Evolutionary conservation across 2,329 filamentous ascomycete species (phyloP).

Genomic region (Daldinia sp.): DNA sequence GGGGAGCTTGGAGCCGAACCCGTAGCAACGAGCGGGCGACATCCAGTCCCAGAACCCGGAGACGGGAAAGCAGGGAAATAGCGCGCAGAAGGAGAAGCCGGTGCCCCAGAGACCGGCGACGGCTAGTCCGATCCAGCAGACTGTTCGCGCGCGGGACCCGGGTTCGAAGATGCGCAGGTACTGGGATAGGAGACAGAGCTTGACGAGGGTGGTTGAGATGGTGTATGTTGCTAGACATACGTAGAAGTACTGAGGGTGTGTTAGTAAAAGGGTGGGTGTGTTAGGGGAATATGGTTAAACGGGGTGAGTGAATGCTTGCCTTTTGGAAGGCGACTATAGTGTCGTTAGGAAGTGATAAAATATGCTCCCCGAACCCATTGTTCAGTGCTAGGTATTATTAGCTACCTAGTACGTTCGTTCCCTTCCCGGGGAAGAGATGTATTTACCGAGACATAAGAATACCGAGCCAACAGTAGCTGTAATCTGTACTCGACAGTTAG

Average conservation of each 20-base stretch:
- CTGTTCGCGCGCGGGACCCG: slow-evolving; percentile 36
- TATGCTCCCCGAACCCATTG: slow-evolving; percentile 50
- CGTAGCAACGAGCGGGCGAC: slow-evolving; percentile 46
- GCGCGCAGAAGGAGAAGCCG: slow-evolving; percentile 49
- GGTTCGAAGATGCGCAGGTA: slow-evolving; percentile 54
- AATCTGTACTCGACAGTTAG: slow-evolving; percentile 37
- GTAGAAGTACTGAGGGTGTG: slow-evolving; percentile 50
- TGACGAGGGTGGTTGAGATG: slow-evolving; percentile 53
- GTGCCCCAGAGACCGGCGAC: slow-evolving; percentile 50
- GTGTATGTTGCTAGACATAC: slow-evolving; percentile 51
- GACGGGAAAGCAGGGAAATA: slow-evolving; percentile 51
- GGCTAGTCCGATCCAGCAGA: slow-evolving; percentile 47
- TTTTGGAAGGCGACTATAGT: slow-evolving; percentile 45
- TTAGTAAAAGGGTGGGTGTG: slow-evolving; percentile 21
- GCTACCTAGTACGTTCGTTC: slow-evolving; percentile 21
- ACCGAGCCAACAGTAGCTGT: slow-evolving; percentile 47
- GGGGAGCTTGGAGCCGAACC: slow-evolving; percentile 49
- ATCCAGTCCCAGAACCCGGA: slow-evolving; percentile 50
- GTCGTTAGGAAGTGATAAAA: slow-evolving; percentile 36
- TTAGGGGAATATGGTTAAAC: background rate
- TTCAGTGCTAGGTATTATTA: slow-evolving; percentile 30
- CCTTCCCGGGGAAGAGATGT: background rate
- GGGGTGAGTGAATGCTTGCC: slow-evolving; percentile 28
- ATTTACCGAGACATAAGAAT: slow-evolving; percentile 43
- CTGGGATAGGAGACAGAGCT: slow-evolving; percentile 54